phyloP scores from a whole-genome alignment of 2,329 filamentous ascomycete genomes.

The Nemania diffusa region DNA sequence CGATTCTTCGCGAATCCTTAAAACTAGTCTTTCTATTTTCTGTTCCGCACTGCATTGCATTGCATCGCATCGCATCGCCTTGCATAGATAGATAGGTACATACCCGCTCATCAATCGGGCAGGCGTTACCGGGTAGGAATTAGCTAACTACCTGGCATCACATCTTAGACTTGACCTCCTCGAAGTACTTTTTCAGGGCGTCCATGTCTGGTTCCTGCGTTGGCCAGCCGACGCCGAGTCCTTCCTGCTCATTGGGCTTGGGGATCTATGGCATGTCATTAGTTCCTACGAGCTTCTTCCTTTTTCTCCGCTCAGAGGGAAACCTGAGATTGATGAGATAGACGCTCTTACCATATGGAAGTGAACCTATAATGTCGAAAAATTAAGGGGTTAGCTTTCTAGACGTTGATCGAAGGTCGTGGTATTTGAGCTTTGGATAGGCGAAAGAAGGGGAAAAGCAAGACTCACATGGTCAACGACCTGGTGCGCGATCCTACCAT shows the following conservation, averaged over 20 bases:
- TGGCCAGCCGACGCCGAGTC: constrained; percentile 84
- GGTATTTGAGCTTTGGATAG: not conserved
- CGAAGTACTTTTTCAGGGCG: constrained; percentile 78
- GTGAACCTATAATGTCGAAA: constrained; percentile 71
- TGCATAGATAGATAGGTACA: constrained; percentile 10
- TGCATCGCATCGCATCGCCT: not conserved
- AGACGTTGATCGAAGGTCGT: not conserved
- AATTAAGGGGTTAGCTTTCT: constrained; percentile 13
- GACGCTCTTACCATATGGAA: constrained; percentile 81
- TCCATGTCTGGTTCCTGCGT: constrained; percentile 81
- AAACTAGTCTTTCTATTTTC: not conserved
- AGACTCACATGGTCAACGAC: constrained; percentile 84
- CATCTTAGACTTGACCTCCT: constrained; percentile 92
- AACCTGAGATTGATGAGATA: not conserved
- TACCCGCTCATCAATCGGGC: constrained; percentile 14
- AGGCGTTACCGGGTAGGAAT: not conserved
- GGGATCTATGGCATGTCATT: constrained; percentile 73
- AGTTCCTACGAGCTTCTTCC: not conserved
- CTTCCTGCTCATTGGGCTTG: constrained; percentile 86
- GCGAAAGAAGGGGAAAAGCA: not conserved
- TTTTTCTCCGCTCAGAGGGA: not conserved
- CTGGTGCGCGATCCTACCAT: constrained; percentile 91
- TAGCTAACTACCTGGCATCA: constrained; percentile 54
- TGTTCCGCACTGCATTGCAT: not conserved
- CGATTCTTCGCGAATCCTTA: constrained; percentile 3